Evolutionary conservation across 75 land plant species (phyloP).

Genomic region (Pseudotsuga menziesii): DNA sequence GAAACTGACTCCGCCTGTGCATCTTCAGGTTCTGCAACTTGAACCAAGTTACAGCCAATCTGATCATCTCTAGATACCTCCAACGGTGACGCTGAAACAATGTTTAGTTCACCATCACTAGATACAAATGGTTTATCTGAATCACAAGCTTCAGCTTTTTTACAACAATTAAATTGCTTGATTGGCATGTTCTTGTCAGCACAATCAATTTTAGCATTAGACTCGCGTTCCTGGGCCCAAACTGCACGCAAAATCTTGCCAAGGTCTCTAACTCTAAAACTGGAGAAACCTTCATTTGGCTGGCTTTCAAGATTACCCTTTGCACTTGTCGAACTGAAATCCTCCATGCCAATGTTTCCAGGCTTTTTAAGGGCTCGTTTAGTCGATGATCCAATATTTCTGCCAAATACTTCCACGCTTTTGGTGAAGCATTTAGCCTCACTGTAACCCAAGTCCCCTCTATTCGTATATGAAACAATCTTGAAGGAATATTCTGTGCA

Average conservation of each 20-base stretch:
- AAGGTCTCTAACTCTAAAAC: constrained; percentile 66
- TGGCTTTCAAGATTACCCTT: constrained; percentile 8
- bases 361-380: neutral
- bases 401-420: constrained; percentile 23
- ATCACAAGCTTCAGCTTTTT: constrained; percentile 24
- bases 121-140: constrained; percentile 20
- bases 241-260: constrained; percentile 53
- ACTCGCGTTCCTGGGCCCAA: constrained; percentile 47
- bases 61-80: constrained; percentile 50
- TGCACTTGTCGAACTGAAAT: constrained; percentile 13
- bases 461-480: constrained; percentile 30
- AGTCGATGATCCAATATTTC: neutral
- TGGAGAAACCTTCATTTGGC: constrained; percentile 14
- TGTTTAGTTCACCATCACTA: constrained; percentile 38
- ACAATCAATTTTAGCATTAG: constrained; percentile 22
- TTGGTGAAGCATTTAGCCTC: constrained; percentile 40
- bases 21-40: constrained; percentile 34
- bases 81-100: constrained; percentile 37
- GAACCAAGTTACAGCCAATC: constrained; percentile 34
- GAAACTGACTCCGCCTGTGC: constrained; percentile 30
- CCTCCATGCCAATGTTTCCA: constrained; percentile 9
- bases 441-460: constrained; percentile 21
- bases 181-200: constrained; percentile 21
- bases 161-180: constrained; percentile 11
- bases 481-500: constrained; percentile 41